phyloP scores from a whole-genome alignment of 345 rosid species.

The Noccaea caerulescens region DNA sequence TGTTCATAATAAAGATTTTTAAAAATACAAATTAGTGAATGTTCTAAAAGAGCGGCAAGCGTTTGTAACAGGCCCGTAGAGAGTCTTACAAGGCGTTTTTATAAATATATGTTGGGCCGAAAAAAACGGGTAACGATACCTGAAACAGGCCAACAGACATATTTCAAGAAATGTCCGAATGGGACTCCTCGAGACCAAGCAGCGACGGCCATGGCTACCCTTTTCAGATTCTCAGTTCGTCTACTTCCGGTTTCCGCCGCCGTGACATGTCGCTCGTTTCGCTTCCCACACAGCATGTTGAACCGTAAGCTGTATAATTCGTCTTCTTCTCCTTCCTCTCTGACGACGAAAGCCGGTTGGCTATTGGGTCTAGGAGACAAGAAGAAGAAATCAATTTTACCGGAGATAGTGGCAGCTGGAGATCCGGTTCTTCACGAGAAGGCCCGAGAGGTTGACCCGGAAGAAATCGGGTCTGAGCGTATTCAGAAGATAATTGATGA shows the following conservation, averaged over 20 bases:
- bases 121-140: not conserved
- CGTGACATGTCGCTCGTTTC: slow-evolving; percentile 36
- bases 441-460: slow-evolving; percentile 72
- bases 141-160: slow-evolving; percentile 23
- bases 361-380: slow-evolving; percentile 76
- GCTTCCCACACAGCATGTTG: not conserved
- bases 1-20: no score
- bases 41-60: no score
- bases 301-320: slow-evolving; percentile 37
- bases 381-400: slow-evolving; percentile 60
- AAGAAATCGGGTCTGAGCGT: slow-evolving; percentile 76
- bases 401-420: slow-evolving; percentile 75
- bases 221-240: slow-evolving; percentile 59
- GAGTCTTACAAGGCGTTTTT: no score
- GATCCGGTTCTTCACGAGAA: slow-evolving; percentile 94
- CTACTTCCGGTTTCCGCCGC: slow-evolving; percentile 53
- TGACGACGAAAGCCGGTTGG: slow-evolving; percentile 83
- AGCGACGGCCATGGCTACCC: slow-evolving; percentile 53
- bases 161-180: slow-evolving; percentile 22
- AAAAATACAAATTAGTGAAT: no score
- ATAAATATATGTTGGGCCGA: not conserved
- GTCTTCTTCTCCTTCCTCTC: slow-evolving; percentile 47
- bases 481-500: slow-evolving; percentile 86
- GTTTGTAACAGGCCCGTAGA: no score
- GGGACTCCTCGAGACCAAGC: slow-evolving; percentile 6